Percentiles rank a stretch among this genome's conserved stretches.
phyloP scores from a whole-genome alignment of 2,329 filamentous ascomycete genomes.

The Paraphaeosphaeria minitans region DNA sequence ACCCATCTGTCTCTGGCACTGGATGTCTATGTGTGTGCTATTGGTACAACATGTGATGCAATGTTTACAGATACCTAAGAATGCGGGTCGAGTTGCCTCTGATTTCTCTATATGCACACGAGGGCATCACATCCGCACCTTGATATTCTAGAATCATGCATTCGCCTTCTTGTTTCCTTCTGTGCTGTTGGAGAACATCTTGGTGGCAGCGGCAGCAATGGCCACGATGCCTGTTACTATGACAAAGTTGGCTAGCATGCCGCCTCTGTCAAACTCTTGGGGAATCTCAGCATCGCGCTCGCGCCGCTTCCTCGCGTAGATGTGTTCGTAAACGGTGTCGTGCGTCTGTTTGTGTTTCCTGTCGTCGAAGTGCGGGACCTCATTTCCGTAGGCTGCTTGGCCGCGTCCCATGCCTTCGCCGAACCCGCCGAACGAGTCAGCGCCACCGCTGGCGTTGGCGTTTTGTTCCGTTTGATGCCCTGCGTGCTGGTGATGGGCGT shows the following conservation, averaged over 20 bases:
- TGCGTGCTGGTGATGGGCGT: slow-evolving; percentile 38
- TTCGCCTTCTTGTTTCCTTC: slow-evolving; percentile 1
- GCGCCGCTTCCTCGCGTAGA: slow-evolving; percentile 50
- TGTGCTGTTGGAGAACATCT: slow-evolving; percentile 22
- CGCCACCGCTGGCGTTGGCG: slow-evolving; percentile 20
- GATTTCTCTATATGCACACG: background rate
- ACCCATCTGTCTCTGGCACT: background rate
- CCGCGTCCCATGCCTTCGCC: slow-evolving; percentile 65
- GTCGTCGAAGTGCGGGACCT: slow-evolving; percentile 78
- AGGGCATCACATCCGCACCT: background rate
- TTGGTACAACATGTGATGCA: background rate
- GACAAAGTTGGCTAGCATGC: slow-evolving; percentile 38
- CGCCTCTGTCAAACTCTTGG: slow-evolving; percentile 32
- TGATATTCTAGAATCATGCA: background rate
- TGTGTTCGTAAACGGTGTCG: slow-evolving; percentile 62
- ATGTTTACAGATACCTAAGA: background rate
- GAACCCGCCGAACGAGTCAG: slow-evolving; percentile 38
- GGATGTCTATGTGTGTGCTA: background rate
- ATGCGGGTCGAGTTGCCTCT: background rate
- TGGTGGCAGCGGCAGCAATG: slow-evolving; percentile 29
- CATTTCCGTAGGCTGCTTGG: slow-evolving; percentile 54
- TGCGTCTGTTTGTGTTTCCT: slow-evolving; percentile 76
- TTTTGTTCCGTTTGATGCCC: slow-evolving; percentile 17
- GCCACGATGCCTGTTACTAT: slow-evolving; percentile 33
- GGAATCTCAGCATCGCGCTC: slow-evolving; percentile 19